These are phyloP conservation scores for Mortierella polycephala DNA, from an alignment of 371 early-diverging fungal species.

Conservation along the genomic window DNA sequence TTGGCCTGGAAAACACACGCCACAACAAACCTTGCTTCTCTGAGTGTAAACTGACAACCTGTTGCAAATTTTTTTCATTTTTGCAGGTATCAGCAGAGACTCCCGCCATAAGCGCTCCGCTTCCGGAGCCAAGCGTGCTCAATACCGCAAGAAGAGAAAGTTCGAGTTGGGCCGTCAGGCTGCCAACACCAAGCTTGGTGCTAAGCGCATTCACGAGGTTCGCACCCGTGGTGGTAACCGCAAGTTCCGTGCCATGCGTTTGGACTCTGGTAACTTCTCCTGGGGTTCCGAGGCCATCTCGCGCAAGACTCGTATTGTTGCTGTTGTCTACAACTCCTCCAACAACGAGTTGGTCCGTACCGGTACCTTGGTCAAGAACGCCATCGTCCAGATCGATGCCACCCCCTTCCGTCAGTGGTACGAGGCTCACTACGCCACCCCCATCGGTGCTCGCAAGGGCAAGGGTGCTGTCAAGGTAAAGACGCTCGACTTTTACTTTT, in stretches of 20 bases:
- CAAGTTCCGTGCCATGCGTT: constrained; percentile 98
- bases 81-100: constrained; percentile 95
- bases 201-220: constrained; percentile 93
- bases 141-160: constrained; percentile 99
- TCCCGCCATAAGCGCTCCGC: constrained; percentile 97
- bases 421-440: constrained; percentile 95
- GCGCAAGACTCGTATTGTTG: constrained; percentile 96
- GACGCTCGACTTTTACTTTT: background rate
- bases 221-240: constrained; percentile 99
- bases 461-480: constrained; percentile 65
- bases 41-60: constrained; percentile 3
- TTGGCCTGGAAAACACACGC: background rate
- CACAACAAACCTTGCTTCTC: background rate
- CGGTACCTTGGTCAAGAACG: constrained; percentile 99
- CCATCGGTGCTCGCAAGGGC: constrained; percentile 91
- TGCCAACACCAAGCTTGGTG: constrained; percentile 97
- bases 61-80: constrained; percentile 4
- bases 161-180: constrained; percentile 99
- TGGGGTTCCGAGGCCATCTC: constrained; percentile 97
- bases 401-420: constrained; percentile 99
- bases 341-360: constrained; percentile 99
- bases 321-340: constrained; percentile 99
- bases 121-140: constrained; percentile 99
- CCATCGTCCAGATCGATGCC: constrained; percentile 99
- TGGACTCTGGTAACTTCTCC: constrained; percentile 98